These are phyloP conservation scores for Pinus taeda DNA, from an alignment of 75 land plant species.

Conservation along the genomic window DNA sequence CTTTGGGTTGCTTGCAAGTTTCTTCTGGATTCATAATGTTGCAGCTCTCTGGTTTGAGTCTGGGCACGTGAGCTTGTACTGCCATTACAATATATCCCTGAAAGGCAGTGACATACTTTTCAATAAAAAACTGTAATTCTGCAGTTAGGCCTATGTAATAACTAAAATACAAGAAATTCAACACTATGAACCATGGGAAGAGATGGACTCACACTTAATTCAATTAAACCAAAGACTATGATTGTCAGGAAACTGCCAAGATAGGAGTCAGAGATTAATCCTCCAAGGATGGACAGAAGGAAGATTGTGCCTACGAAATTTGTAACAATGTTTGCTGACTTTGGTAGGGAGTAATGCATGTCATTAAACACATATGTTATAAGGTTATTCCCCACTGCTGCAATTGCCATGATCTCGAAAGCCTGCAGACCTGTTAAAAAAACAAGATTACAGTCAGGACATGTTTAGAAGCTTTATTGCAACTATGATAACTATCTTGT, in stretches of 20 bases:
- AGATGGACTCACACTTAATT: conserved; percentile 49
- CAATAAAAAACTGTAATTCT: neutral
- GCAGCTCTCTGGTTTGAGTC: conserved; percentile 66
- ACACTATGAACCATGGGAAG: neutral
- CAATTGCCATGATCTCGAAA: conserved; percentile 85
- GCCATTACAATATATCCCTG: conserved; percentile 77
- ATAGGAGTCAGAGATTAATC: conserved; percentile 76
- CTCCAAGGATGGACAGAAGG: conserved; percentile 71
- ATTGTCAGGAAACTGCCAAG: conserved; percentile 81
- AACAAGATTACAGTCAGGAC: neutral
- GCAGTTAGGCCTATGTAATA: neutral
- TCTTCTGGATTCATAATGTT: conserved; percentile 14
- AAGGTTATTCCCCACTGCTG: conserved; percentile 85
- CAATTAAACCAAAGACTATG: conserved; percentile 66
- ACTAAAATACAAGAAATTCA: neutral
- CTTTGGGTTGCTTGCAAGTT: conserved; percentile 45
- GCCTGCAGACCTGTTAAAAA: conserved; percentile 64
- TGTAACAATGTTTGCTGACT: conserved; percentile 74
- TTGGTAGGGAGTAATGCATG: conserved; percentile 66
- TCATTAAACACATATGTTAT: conserved; percentile 80
- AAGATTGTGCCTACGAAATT: conserved; percentile 78
- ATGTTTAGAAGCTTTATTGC: too few species aligned
- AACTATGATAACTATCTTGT: too few species aligned
- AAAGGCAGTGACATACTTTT: neutral
- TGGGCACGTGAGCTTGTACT: conserved; percentile 71